Conservation (phyloP, 441 rosid species). For the Metrosideros polymorpha region DNA sequence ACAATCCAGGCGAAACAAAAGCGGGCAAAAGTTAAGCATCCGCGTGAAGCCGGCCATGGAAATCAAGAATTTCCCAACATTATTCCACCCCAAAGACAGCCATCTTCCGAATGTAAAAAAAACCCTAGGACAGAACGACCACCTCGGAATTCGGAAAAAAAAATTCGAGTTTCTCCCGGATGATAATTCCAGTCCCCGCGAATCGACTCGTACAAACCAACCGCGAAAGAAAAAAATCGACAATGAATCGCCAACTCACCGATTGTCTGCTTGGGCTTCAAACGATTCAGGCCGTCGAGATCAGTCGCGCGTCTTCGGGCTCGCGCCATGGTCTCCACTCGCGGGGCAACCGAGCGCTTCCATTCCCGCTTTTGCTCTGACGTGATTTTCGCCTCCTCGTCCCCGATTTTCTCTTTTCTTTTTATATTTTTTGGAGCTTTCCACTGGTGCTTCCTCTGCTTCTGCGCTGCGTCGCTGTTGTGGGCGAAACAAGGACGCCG, state of each 20-base stretch:
- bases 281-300: background rate
- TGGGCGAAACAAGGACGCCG: background rate
- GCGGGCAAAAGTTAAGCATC: background rate
- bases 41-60: background rate
- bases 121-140: background rate
- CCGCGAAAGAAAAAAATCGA: no score
- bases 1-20: background rate
- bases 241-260: background rate
- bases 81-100: background rate
- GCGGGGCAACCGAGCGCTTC: background rate
- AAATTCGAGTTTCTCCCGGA: background rate
- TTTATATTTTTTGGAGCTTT: background rate
- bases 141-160: background rate
- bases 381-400: background rate
- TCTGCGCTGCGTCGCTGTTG: background rate
- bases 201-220: background rate
- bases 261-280: background rate
- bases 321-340: background rate
- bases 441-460: background rate
- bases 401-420: background rate
- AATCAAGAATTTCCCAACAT: background rate
- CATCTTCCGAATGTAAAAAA: background rate
- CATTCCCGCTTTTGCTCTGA: background rate
- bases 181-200: background rate
- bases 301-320: background rate